A percentile compares a stretch with the other conserved stretches of the same genome.
Evolutionary conservation across 306 rosid species (phyloP).

Genomic region (Acacia acuminata): DNA sequence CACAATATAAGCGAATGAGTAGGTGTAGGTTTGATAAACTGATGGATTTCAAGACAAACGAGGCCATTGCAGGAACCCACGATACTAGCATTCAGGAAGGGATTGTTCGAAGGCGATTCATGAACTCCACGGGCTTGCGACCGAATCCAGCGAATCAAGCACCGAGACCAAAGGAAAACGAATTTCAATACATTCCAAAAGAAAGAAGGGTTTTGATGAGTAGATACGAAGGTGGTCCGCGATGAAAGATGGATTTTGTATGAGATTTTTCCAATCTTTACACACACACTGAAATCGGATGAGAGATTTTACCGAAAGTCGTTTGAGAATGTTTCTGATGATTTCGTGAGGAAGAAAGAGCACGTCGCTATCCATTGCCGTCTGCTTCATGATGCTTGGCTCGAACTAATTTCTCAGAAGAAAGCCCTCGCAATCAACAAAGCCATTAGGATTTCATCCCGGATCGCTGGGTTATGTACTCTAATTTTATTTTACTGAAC

Average conservation of each 20-base stretch:
- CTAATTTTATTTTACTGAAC: too few relatives aligned
- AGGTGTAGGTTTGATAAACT: too few relatives aligned
- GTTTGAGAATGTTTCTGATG: background rate
- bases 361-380: background rate
- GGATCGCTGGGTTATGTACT: too few relatives aligned
- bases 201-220: background rate
- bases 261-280: background rate
- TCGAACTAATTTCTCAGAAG: background rate
- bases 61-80: background rate
- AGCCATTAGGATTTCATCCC: too few relatives aligned
- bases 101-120: background rate
- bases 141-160: background rate
- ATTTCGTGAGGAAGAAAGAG: background rate
- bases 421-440: background rate
- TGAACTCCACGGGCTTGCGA: background rate
- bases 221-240: background rate
- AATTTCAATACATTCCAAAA: too few relatives aligned
- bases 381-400: background rate
- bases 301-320: background rate
- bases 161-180: too few relatives aligned
- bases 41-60: background rate
- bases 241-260: background rate
- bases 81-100: background rate
- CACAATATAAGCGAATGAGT: background rate
- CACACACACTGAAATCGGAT: background rate